These are phyloP conservation scores for Lecanicillium sp. DNA, from an alignment of 2,329 filamentous ascomycete species.

Conservation along the genomic window DNA sequence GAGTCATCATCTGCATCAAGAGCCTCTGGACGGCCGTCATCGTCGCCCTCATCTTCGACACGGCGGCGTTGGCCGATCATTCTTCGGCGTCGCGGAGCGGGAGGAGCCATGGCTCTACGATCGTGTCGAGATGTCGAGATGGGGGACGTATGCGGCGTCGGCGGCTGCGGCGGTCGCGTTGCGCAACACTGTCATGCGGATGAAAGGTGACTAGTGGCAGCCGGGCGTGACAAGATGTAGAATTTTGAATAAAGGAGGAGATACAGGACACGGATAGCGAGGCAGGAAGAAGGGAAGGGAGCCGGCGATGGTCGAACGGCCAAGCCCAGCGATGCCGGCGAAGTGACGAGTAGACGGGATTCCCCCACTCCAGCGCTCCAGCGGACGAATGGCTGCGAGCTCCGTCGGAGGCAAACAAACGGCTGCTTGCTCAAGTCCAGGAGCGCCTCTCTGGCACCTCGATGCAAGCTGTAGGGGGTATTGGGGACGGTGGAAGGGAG, in stretches of 20 bases:
- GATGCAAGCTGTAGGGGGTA: too few species aligned
- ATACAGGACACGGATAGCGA: too few species aligned
- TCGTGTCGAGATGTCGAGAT: conserved; percentile 10
- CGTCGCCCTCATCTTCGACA: conserved; percentile 63
- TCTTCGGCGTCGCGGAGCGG: conserved; percentile 51
- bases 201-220: background rate
- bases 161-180: conserved; percentile 7
- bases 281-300: conserved; percentile 10
- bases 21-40: conserved; percentile 50
- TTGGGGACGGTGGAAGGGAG: background rate
- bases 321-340: too few species aligned
- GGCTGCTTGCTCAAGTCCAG: too few species aligned
- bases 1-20: conserved; percentile 59
- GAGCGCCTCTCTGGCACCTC: too few species aligned
- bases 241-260: too few species aligned
- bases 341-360: background rate
- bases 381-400: too few species aligned
- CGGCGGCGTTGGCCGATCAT: conserved; percentile 60
- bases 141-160: conserved; percentile 16
- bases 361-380: too few species aligned
- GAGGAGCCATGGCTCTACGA: conserved; percentile 31
- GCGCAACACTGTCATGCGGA: conserved; percentile 8
- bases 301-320: conserved; percentile 1
- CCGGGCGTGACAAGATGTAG: background rate
- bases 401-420: too few species aligned